Percentiles rank a stretch among this genome's conserved stretches.
Conservation (phyloP, 768 basidiomycete species). For the Dioszegia crocea region DNA sequence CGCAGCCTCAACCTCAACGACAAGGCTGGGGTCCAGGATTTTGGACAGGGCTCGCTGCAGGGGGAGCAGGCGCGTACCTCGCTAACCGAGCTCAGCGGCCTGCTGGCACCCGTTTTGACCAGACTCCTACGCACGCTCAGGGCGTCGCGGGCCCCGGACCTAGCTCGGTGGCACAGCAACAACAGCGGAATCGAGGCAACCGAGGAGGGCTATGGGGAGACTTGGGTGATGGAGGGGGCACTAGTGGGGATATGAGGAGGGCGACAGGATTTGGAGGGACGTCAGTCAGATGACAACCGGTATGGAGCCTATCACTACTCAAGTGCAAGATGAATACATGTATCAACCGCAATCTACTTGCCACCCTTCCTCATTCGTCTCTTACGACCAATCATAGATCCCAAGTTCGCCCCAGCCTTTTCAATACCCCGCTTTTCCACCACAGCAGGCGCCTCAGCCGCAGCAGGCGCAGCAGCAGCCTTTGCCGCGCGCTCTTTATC, state of each 20-base stretch:
- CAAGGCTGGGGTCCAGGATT: constrained; percentile 61
- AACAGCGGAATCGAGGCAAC: constrained; percentile 37
- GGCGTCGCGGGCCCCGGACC: constrained; percentile 32
- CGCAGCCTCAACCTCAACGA: constrained; percentile 55
- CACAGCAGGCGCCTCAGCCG: constrained; percentile 46
- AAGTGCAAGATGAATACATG: too few species aligned
- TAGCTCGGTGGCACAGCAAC: constrained; percentile 7
- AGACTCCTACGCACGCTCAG: too few species aligned
- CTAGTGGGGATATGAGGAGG: constrained; percentile 63
- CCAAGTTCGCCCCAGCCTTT: constrained; percentile 55
- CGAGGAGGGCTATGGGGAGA: constrained; percentile 61
- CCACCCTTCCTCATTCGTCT: constrained; percentile 60
- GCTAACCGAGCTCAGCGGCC: constrained; percentile 10
- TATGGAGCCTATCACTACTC: too few species aligned
- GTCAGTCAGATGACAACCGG: constrained; percentile 60
- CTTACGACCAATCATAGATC: constrained; percentile 74
- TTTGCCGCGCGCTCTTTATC: constrained; percentile 7
- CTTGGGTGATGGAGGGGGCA: background rate
- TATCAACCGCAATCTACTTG: background rate
- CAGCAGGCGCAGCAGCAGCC: background rate
- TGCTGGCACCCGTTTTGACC: too few species aligned
- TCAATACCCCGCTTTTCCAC: constrained; percentile 42
- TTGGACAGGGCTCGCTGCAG: constrained; percentile 75
- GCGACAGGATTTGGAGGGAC: constrained; percentile 80
- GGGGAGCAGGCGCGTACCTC: constrained; percentile 60